Percentiles rank a stretch among this genome's conserved stretches.
phyloP scores from a whole-genome alignment of 2,329 filamentous ascomycete genomes.

The Cytospora leucostoma region DNA sequence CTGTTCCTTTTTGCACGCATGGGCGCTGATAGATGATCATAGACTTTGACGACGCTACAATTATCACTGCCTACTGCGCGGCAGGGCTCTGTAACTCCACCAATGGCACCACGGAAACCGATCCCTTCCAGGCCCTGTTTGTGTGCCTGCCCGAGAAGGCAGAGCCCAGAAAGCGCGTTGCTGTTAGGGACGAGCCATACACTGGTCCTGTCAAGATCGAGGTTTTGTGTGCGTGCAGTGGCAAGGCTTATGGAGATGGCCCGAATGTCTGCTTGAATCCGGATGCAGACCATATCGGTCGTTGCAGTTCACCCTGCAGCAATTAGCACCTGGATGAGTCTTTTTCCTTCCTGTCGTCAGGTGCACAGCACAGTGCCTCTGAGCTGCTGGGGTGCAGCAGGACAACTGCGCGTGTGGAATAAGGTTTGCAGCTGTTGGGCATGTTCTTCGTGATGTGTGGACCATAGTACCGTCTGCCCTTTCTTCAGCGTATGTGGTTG shows the following conservation, averaged over 20 bases:
- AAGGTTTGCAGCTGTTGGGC: no score
- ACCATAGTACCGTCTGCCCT: neutral
- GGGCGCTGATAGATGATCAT: neutral
- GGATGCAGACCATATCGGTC: constrained; percentile 24
- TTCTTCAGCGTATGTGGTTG: neutral
- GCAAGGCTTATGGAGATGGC: constrained; percentile 14
- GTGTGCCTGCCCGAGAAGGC: constrained; percentile 25
- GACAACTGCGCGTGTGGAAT: neutral
- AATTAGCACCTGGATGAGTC: neutral
- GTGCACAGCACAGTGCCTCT: neutral
- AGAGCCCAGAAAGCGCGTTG: constrained; percentile 16
- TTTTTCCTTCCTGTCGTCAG: neutral
- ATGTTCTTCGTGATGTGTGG: neutral
- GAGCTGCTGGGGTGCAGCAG: neutral
- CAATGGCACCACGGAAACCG: constrained; percentile 22
- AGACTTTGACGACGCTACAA: constrained; percentile 25
- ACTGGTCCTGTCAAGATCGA: constrained; percentile 27
- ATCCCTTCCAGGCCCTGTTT: constrained; percentile 24
- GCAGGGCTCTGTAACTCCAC: constrained; percentile 21
- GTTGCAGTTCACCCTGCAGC: constrained; percentile 23
- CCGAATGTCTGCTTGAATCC: constrained; percentile 26
- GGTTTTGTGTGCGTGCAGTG: constrained; percentile 27
- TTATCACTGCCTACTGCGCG: constrained; percentile 27
- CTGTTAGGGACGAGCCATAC: constrained; percentile 16
- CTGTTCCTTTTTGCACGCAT: no score